Percentiles rank a stretch among this genome's conserved stretches.
phyloP scores from a whole-genome alignment of 495 filamentous ascomycete species.

The Hypoxylon intermedium region DNA sequence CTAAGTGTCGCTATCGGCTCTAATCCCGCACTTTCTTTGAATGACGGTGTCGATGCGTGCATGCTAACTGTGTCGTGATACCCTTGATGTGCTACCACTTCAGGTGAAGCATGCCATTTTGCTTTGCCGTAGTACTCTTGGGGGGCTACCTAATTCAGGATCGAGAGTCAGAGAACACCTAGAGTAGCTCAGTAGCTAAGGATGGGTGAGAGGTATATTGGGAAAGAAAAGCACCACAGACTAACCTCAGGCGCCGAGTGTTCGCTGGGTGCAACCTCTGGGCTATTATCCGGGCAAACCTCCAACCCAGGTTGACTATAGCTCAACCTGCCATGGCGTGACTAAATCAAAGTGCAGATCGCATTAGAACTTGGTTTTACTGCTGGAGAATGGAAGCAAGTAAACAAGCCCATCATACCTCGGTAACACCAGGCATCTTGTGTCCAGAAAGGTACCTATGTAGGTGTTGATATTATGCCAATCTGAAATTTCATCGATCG shows the following conservation, averaged over 20 bases:
- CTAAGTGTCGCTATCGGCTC: background rate
- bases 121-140: background rate
- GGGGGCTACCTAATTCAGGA: constrained; percentile 1
- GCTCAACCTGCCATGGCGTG: background rate
- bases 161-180: background rate
- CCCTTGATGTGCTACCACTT: background rate
- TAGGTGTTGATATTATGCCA: too few species aligned
- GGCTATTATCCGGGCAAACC: background rate
- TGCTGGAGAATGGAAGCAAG: background rate
- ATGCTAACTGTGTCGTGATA: background rate
- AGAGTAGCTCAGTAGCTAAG: too few species aligned
- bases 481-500: too few species aligned
- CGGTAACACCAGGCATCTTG: background rate
- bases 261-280: background rate
- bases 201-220: too few species aligned
- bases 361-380: background rate
- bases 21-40: background rate
- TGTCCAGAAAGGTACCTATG: background rate
- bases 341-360: background rate
- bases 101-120: background rate
- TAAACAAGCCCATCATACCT: background rate
- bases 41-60: background rate
- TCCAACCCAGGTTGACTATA: constrained; percentile 8
- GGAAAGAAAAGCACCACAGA: background rate
- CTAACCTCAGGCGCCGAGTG: constrained; percentile 9